phyloP scores from a whole-genome alignment of 2,329 filamentous ascomycete genomes.

The Sporothrix schenckii region DNA sequence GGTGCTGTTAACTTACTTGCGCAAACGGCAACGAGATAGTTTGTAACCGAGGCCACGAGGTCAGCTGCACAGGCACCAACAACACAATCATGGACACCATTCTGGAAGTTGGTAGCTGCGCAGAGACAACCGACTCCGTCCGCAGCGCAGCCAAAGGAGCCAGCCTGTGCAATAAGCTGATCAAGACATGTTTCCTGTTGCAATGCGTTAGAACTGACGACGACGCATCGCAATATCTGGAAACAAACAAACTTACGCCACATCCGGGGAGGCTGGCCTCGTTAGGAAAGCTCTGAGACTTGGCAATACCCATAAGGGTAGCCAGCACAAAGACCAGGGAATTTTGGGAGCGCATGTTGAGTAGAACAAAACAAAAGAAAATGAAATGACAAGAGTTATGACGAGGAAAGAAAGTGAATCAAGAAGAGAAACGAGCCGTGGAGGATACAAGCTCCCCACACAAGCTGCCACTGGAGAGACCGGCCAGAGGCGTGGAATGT shows the following conservation, averaged over 20 bases:
- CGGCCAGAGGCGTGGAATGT: constrained; percentile 13
- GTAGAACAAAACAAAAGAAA: constrained; percentile 8
- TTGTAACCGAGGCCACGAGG: constrained; percentile 32
- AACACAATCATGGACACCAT: constrained; percentile 37
- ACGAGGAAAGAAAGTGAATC: not conserved
- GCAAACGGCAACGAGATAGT: constrained; percentile 35
- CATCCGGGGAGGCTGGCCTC: constrained; percentile 34
- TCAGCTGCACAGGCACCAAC: constrained; percentile 33
- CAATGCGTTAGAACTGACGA: not conserved
- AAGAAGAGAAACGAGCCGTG: constrained; percentile 23
- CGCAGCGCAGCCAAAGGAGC: constrained; percentile 32
- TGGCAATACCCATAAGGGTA: constrained; percentile 19
- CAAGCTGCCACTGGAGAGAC: constrained; percentile 21
- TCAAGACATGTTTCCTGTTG: constrained; percentile 37
- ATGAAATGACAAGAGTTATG: not conserved
- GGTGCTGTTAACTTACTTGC: constrained; percentile 33
- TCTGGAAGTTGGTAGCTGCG: constrained; percentile 32
- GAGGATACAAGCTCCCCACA: constrained; percentile 11
- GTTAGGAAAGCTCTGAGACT: constrained; percentile 31
- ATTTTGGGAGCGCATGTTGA: constrained; percentile 30
- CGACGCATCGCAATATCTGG: not conserved
- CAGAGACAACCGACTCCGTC: constrained; percentile 36
- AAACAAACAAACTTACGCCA: constrained; percentile 32
- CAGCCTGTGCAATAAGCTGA: constrained; percentile 28
- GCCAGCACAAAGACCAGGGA: constrained; percentile 29